Evolutionary conservation across 192 early-diverging fungal genomes (phyloP), one percentile per base, ranked within the genome.

Genomic region (Linnemannia exigua): DNA sequence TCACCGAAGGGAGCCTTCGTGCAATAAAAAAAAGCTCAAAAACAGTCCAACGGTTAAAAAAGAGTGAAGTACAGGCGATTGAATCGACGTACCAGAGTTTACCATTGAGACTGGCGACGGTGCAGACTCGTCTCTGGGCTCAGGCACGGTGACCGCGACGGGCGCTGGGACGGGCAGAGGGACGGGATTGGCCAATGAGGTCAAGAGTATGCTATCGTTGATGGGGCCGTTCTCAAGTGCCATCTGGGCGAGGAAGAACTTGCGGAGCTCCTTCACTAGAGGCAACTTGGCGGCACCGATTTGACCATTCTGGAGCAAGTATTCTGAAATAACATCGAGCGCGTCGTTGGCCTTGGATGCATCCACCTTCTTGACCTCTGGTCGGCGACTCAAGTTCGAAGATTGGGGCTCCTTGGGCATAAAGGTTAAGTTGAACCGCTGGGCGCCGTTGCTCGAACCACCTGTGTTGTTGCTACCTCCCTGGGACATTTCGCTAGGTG

Each of bases 311-410:
- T 86, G 84, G 20, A 86, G 78, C 52, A 86, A 41, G 44, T 86
- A 86, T 51, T 86, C 84, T 51, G 84, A 86, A 38, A 86, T 86
- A 37, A 86, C 75, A 77, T 86, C 84, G 12, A 86, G 74, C 7
- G 84, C 77, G 51, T 86, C 84, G 51, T 86, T 86, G 5, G 74
- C 78, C 3, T 58, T 77, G 5, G 84, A 75, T 0, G 84, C 84
- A 9, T 74, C 72, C 3, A 86, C 84, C 51, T 76, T 79, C 70
- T 86, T 86, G 20, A 86, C 84, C 35, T 86, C 84, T 3, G 78
- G 84, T 36, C 78, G 52, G 31, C 70, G 78, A 44, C 67, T 79
- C 36, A 75, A 50, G 47, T 70, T 85, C 25, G 77, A 74, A 0
- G 77, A 37, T 20, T 76, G 28, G 19, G 80, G 58, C 25, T 82